Percentiles rank a stretch among this genome's conserved stretches.
Conservation (phyloP, 768 basidiomycete genomes). For the Mycena maculata region DNA sequence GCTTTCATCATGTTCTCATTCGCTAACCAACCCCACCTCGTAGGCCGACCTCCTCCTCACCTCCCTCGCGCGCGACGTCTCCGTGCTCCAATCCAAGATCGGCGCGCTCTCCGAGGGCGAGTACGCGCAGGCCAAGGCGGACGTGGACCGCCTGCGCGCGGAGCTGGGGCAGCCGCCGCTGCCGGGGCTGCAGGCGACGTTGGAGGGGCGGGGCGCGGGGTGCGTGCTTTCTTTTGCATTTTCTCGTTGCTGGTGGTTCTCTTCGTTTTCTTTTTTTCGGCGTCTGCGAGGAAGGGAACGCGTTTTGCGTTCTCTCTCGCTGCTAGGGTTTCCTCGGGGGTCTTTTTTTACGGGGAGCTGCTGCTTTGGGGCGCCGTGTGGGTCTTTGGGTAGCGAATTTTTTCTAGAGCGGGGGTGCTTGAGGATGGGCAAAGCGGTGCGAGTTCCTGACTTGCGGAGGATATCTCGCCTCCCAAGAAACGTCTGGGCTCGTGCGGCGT, state of each 20-base stretch:
- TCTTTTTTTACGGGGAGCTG: background rate
- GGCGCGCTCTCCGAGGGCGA: constrained; percentile 77
- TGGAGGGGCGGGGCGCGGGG: constrained; percentile 77
- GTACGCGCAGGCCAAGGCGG: constrained; percentile 76
- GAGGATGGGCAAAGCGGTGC: too few species aligned
- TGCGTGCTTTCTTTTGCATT: constrained; percentile 42
- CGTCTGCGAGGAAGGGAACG: background rate
- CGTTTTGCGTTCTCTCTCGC: background rate
- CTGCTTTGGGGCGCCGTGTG: too few species aligned
- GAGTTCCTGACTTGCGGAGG: too few species aligned
- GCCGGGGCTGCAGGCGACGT: constrained; percentile 75
- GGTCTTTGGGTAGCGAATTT: too few species aligned
- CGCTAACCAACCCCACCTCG: constrained; percentile 2
- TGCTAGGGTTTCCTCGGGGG: background rate
- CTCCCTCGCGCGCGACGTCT: constrained; percentile 78
- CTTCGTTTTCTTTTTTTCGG: background rate
- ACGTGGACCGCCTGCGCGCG: constrained; percentile 79
- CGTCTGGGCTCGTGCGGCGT: too few species aligned
- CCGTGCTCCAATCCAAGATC: constrained; percentile 76
- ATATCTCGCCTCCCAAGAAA: too few species aligned
- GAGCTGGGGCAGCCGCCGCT: constrained; percentile 83
- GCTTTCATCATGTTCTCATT: too few species aligned
- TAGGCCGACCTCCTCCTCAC: constrained; percentile 77
- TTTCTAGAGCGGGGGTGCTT: too few species aligned
- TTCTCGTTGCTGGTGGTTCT: constrained; percentile 11